Conservation (phyloP, 371 early-diverging fungal genomes). For the Phascolomyces articulosus region DNA sequence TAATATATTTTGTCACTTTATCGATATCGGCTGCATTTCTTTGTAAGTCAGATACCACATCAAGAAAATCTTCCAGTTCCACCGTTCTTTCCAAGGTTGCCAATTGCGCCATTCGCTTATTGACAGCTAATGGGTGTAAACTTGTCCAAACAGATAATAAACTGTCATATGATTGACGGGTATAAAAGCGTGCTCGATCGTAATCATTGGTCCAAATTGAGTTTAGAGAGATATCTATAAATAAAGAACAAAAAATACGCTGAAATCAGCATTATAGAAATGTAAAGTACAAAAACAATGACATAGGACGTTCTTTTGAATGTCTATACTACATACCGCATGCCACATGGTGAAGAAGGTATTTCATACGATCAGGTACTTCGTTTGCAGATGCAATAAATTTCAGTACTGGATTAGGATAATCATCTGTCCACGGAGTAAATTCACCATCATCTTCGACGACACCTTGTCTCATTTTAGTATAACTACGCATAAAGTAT, state of each 20-base stretch:
- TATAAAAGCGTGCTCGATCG: slow-evolving; percentile 54
- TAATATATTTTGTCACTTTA: slow-evolving; percentile 19
- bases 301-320: not conserved
- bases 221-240: slow-evolving; percentile 53
- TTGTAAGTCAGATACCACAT: slow-evolving; percentile 39
- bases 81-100: slow-evolving; percentile 55
- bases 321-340: slow-evolving; percentile 44
- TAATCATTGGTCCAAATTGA: slow-evolving; percentile 48
- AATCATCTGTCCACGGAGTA: slow-evolving; percentile 44
- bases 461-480: slow-evolving; percentile 50
- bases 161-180: slow-evolving; percentile 53
- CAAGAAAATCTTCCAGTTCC: slow-evolving; percentile 65
- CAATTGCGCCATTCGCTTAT: slow-evolving; percentile 49
- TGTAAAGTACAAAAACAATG: too few relatives aligned
- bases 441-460: slow-evolving; percentile 38
- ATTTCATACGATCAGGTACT: slow-evolving; percentile 34
- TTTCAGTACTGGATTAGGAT: slow-evolving; percentile 55
- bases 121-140: slow-evolving; percentile 57
- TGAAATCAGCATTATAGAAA: not conserved
- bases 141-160: slow-evolving; percentile 58
- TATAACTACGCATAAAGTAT: slow-evolving; percentile 60
- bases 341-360: slow-evolving; percentile 43
- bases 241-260: not conserved
- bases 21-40: not conserved
- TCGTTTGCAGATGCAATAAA: slow-evolving; percentile 55